These are phyloP conservation scores for Blastobotrys elegans DNA, from an alignment of 1,139 yeast species.

Conservation along the genomic window DNA sequence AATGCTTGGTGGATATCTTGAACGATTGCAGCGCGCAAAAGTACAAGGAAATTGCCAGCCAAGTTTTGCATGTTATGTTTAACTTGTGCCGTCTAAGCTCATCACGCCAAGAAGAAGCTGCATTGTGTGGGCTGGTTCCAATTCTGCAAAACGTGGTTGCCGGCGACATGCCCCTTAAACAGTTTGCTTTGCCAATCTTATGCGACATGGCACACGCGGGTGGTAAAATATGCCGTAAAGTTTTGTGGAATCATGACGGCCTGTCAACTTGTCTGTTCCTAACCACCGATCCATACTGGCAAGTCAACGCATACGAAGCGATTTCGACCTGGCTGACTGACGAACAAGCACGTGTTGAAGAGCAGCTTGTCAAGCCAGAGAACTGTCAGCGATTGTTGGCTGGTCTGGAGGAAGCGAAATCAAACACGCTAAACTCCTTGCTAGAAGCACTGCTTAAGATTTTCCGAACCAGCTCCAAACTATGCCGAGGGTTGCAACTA, in stretches of 20 bases:
- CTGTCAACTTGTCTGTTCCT: slow-evolving; percentile 46
- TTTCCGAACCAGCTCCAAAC: slow-evolving; percentile 15
- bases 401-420: slow-evolving; percentile 14
- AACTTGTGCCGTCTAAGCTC: slow-evolving; percentile 58
- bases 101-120: slow-evolving; percentile 48
- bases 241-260: slow-evolving; percentile 40
- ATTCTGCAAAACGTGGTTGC: slow-evolving; percentile 44
- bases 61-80: slow-evolving; percentile 36
- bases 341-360: slow-evolving; percentile 30
- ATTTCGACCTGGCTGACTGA: slow-evolving; percentile 38
- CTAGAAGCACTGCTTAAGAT: slow-evolving; percentile 18
- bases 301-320: slow-evolving; percentile 61
- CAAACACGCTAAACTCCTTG: slow-evolving; percentile 14
- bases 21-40: slow-evolving; percentile 16
- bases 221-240: slow-evolving; percentile 39
- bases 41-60: slow-evolving; percentile 22
- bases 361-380: slow-evolving; percentile 16
- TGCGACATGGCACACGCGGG: slow-evolving; percentile 58
- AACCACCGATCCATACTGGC: slow-evolving; percentile 62
- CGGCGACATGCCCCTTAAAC: slow-evolving; percentile 50
- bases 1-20: slow-evolving; percentile 29
- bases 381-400: slow-evolving; percentile 10
- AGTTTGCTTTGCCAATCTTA: slow-evolving; percentile 56
- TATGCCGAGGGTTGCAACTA: slow-evolving; percentile 17
- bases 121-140: slow-evolving; percentile 51